Evolutionary conservation across 768 basidiomycete species (phyloP), one percentile per base, ranked within the genome.

Genomic region (Hysterangium stoloniferum): DNA sequence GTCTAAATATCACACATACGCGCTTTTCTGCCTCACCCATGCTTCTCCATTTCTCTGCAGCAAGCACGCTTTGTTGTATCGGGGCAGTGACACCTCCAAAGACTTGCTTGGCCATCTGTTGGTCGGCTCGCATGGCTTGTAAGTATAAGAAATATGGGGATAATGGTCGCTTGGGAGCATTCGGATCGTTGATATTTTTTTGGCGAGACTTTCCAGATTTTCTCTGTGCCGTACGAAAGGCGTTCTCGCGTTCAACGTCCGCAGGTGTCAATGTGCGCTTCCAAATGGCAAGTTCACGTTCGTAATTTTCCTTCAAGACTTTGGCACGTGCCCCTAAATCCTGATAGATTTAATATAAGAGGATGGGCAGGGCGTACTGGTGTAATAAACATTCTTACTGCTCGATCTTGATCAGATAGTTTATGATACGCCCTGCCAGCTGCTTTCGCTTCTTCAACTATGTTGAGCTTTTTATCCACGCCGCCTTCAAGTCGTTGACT

Each of bases 61-160:
- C 93, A 41, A 94, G 71, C 3, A 93, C 88, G 66, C 89, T 92
- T 72, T 96, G 93, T 66, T 87, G 89, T 48, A 93, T 94, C 7
- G 93, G 93, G 69, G 94, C 93, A 31, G 82, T 84, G 68, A 93
- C 91, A 47, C 87, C 84, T 8, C 85, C 88, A 68, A 94, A 95
- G 6, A 95, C 81, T 11, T 84, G 82, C 53, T 64, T 72, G 8
- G 89, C 86, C n/a, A 94, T 67, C 31, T 71, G 70, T 2, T 80
- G 77, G 60, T 87, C 81, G 47, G 86, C 83, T 54, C 93, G 76
- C 58, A 96, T 96, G 38, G 84, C 80, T 64, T 93, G 91, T 56
- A 95, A 65, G 72, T 93, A 96, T 82, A 94, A 87, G 57, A 96
- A 95, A 61, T 95, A 96, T 0, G 93, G 91, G 62, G 82, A 85